A percentile compares a stretch with the other conserved stretches of the same genome.
Evolutionary conservation across 164 flowering plant species (phyloP).

Genomic region (grape (Vitis vinifera)): DNA sequence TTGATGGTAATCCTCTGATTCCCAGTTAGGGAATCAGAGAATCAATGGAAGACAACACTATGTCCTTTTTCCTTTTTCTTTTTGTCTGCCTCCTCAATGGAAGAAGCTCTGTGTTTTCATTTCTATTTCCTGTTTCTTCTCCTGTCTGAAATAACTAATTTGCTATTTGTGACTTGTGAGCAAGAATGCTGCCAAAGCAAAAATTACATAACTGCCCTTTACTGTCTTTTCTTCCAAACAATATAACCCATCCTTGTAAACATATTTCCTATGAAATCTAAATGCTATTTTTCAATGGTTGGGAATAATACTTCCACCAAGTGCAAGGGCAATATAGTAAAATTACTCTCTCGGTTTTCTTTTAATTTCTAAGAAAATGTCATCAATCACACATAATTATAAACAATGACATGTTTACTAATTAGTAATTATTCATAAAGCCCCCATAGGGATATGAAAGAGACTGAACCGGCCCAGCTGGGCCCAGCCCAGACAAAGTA

Average conservation of each 20-base stretch:
- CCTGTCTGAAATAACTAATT: slow-evolving; percentile 6
- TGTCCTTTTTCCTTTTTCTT: neutral
- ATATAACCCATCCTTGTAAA: too few relatives aligned
- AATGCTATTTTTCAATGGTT: too few relatives aligned
- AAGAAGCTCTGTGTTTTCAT: neutral
- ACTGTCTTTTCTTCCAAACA: neutral
- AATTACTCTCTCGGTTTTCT: too few relatives aligned
- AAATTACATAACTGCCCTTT: slow-evolving; percentile 7
- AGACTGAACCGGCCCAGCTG: too few relatives aligned
- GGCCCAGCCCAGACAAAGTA: too few relatives aligned
- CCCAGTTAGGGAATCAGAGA: slow-evolving; percentile 60
- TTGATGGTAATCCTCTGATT: slow-evolving; percentile 49
- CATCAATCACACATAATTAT: neutral
- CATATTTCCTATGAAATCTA: too few relatives aligned
- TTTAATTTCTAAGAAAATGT: neutral
- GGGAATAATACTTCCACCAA: too few relatives aligned
- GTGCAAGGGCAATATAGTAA: neutral
- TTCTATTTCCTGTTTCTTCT: slow-evolving; percentile 5
- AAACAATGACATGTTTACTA: too few relatives aligned
- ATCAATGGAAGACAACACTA: slow-evolving; percentile 15
- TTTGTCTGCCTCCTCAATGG: neutral
- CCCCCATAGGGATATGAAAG: too few relatives aligned
- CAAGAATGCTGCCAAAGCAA: too few relatives aligned
- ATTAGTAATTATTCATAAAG: too few relatives aligned
- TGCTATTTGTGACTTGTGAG: neutral